Percentiles rank a stretch among this genome's conserved stretches.
Evolutionary conservation across 768 basidiomycete species (phyloP).

Genomic region (Xerocomellus amylosporus): DNA sequence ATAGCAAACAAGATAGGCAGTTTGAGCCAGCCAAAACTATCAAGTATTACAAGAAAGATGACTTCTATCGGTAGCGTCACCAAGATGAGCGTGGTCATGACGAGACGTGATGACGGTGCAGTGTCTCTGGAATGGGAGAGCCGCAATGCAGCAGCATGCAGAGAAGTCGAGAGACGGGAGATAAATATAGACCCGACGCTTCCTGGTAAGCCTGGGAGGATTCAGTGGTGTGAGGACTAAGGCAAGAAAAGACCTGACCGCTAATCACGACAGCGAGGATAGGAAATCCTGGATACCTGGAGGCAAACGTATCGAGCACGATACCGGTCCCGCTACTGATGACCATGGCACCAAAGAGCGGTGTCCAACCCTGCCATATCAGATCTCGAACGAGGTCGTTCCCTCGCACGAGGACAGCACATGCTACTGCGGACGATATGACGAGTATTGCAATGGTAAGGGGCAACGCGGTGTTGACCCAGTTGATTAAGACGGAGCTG

Average conservation of each 20-base stretch:
- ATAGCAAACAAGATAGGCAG: constrained; percentile 67
- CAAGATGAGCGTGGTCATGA: constrained; percentile 64
- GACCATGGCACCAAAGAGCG: constrained; percentile 86
- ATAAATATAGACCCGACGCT: constrained; percentile 89
- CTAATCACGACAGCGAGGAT: constrained; percentile 85
- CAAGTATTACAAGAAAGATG: constrained; percentile 66
- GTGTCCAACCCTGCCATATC: constrained; percentile 83
- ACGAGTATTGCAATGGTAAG: constrained; percentile 50
- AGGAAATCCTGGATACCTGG: constrained; percentile 83
- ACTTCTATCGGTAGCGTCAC: constrained; percentile 82
- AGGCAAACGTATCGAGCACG: constrained; percentile 87
- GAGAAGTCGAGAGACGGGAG: constrained; percentile 83
- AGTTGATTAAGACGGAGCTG: constrained; percentile 67
- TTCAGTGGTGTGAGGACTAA: background rate
- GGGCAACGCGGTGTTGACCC: constrained; percentile 64
- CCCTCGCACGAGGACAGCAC: constrained; percentile 53
- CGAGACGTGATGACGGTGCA: constrained; percentile 46
- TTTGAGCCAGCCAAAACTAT: constrained; percentile 72
- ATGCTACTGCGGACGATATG: constrained; percentile 47
- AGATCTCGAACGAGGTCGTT: constrained; percentile 72
- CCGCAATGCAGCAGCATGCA: constrained; percentile 51
- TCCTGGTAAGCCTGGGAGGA: constrained; percentile 68
- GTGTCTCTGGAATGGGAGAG: constrained; percentile 2
- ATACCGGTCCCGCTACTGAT: constrained; percentile 88
- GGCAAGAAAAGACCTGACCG: constrained; percentile 43